phyloP scores from a whole-genome alignment of 2,329 filamentous ascomycete species.

The Sclerotinia nivalis region DNA sequence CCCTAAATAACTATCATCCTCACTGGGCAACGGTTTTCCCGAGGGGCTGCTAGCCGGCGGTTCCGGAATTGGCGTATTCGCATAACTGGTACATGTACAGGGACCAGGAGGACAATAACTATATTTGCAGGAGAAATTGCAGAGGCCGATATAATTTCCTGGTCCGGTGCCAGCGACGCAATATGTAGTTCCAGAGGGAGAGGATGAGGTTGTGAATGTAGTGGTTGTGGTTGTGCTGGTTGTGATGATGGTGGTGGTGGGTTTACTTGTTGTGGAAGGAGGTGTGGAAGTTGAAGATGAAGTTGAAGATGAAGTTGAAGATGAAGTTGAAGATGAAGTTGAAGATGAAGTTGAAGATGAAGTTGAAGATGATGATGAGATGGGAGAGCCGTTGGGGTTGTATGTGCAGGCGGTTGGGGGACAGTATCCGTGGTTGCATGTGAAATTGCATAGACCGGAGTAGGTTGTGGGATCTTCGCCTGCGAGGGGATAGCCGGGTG shows the following conservation, averaged over 20 bases:
- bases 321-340: too few relatives aligned
- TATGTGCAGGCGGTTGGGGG: conserved; percentile 25
- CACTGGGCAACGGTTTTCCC: conserved; percentile 42
- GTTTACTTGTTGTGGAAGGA: not conserved
- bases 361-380: not conserved
- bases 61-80: conserved; percentile 24
- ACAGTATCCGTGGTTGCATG: conserved; percentile 34
- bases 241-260: not conserved
- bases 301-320: too few relatives aligned
- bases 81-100: conserved; percentile 34
- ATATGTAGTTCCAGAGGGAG: conserved; percentile 15
- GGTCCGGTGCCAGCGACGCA: conserved; percentile 37
- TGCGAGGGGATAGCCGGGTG: conserved; percentile 10
- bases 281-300: too few relatives aligned
- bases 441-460: conserved; percentile 40
- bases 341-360: too few relatives aligned
- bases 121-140: conserved; percentile 38
- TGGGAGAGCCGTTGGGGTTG: not conserved
- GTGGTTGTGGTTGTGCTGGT: not conserved
- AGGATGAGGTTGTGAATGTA: conserved; percentile 24
- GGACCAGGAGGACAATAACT: conserved; percentile 35
- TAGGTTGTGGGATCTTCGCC: conserved; percentile 13
- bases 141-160: conserved; percentile 44
- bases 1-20: conserved; percentile 45
- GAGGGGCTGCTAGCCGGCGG: conserved; percentile 36